phyloP scores from a whole-genome alignment of 192 early-diverging fungal species.

The Coemansia sp. region DNA sequence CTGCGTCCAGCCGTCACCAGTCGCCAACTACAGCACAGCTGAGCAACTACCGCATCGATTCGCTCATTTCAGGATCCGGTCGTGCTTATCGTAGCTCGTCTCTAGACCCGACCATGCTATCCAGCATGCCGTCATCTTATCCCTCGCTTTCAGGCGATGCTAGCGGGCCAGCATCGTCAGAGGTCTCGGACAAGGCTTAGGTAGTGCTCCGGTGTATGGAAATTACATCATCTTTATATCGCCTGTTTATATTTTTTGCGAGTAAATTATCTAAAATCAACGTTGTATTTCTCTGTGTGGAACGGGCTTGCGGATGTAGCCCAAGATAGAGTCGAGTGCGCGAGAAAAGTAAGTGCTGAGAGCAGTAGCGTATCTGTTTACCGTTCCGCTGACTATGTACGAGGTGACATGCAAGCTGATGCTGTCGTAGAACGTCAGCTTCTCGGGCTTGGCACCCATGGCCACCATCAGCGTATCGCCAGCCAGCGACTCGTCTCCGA shows the following conservation, averaged over 20 bases:
- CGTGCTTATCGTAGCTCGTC: slow-evolving; percentile 39
- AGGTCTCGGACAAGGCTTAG: slow-evolving; percentile 16
- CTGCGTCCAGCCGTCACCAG: neutral
- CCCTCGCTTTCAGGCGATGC: slow-evolving; percentile 24
- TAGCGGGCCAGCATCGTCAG: neutral
- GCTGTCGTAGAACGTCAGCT: slow-evolving; percentile 35
- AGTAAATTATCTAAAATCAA: neutral
- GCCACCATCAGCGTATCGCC: slow-evolving; percentile 58
- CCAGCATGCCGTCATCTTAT: slow-evolving; percentile 42
- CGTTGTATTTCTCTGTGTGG: neutral
- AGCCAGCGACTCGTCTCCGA: slow-evolving; percentile 56
- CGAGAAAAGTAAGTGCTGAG: slow-evolving; percentile 19
- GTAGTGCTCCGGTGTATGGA: neutral
- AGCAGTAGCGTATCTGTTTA: slow-evolving; percentile 26
- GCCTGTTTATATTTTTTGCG: slow-evolving; percentile 4
- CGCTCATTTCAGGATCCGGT: neutral
- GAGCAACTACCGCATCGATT: slow-evolving; percentile 37
- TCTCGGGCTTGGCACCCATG: slow-evolving; percentile 32
- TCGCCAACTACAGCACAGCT: slow-evolving; percentile 13
- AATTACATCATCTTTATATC: neutral
- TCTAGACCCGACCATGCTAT: slow-evolving; percentile 44
- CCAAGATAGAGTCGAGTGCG: slow-evolving; percentile 17
- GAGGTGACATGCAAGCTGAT: slow-evolving; percentile 30
- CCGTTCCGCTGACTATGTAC: slow-evolving; percentile 35
- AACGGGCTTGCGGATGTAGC: slow-evolving; percentile 21